Evolutionary conservation across 176 grass and related monocot genomes (phyloP).

Genomic region (Sorghum bicolor): Sorghum_bicolor_NCBIv3 NC_012878.2:53503501-53504000

Average conservation of each 20-base stretch:
- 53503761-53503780: not conserved
- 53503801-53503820: not conserved
- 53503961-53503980: not conserved
- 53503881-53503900: not conserved
- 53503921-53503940: not conserved
- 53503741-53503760: not conserved
- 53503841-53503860: not conserved
- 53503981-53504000: not conserved
- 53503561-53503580: not conserved
- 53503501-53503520: not conserved
- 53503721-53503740: not conserved
- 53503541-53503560: not conserved
- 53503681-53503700: not conserved
- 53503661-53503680: not conserved
- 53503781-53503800: not conserved
- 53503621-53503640: not conserved
- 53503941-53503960: not conserved
- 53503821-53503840: not conserved
- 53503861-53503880: not conserved
- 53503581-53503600: not conserved
- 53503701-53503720: not conserved
- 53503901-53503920: not conserved
- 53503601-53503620: not conserved
- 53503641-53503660: conserved; percentile 13
- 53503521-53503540: not conserved